Evolutionary conservation across 2,329 filamentous ascomycete species (phyloP).

Genomic region (Pseudogymnoascus destructans): DNA sequence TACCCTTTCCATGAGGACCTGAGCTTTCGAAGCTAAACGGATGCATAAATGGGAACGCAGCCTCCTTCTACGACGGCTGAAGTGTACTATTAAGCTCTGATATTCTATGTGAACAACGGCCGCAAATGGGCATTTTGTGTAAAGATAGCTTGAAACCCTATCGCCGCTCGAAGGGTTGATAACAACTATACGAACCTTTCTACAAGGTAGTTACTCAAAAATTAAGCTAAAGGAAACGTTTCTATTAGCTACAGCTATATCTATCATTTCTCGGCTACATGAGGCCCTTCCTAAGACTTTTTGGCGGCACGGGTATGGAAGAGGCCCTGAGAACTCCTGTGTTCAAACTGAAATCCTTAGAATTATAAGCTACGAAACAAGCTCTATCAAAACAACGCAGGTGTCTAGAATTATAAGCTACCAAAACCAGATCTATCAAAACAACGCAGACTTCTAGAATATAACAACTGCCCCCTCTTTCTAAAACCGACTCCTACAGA

Average conservation of each 20-base stretch:
- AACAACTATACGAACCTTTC: neutral
- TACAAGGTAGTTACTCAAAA: neutral
- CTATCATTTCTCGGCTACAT: neutral
- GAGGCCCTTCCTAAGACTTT: neutral
- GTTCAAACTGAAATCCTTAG: neutral
- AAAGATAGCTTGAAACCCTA: neutral
- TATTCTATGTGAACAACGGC: neutral
- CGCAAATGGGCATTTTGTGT: too few species aligned
- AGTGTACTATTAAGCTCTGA: neutral
- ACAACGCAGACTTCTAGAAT: constrained; percentile 3
- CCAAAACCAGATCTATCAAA: neutral
- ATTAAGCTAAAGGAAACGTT: neutral
- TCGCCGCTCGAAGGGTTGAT: neutral
- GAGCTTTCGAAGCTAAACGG: neutral
- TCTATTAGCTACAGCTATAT: neutral
- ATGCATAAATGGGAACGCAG: too few species aligned
- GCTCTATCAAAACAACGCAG: neutral
- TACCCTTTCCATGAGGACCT: neutral
- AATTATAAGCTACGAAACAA: neutral
- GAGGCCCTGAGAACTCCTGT: neutral
- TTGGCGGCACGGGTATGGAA: neutral
- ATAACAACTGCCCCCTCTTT: neutral
- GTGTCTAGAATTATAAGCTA: neutral
- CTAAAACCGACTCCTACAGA: neutral
- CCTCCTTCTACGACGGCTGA: neutral